phyloP scores from a whole-genome alignment of 768 basidiomycete species.

The Hygrocybe coccinea region DNA sequence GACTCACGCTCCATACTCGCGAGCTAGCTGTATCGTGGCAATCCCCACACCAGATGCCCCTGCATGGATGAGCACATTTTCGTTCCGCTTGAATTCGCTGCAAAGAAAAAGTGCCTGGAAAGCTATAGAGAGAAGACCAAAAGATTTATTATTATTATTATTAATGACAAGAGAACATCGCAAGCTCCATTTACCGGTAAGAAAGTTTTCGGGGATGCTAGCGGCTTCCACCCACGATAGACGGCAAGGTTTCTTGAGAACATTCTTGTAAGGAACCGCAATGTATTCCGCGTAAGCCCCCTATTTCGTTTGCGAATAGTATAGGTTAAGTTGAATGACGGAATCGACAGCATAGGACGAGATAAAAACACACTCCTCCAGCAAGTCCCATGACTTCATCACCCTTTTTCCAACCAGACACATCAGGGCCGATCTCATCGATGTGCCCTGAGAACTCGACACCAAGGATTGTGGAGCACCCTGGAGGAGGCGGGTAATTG shows the following conservation, averaged over 20 bases:
- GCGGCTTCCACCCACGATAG: constrained; percentile 84
- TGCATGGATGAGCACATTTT: constrained; percentile 83
- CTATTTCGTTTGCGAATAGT: constrained; percentile 36
- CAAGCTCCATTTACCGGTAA: constrained; percentile 73
- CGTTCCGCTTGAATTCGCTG: constrained; percentile 62
- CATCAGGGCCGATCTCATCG: constrained; percentile 46
- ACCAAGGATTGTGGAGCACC: constrained; percentile 69
- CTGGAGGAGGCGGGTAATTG: constrained; percentile 73
- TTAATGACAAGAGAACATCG: too few relatives aligned
- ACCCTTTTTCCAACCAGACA: constrained; percentile 51
- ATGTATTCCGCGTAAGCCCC: constrained; percentile 92
- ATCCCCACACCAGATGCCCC: constrained; percentile 89
- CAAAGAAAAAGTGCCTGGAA: constrained; percentile 54
- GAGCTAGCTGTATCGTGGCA: constrained; percentile 83
- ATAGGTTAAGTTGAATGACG: not conserved
- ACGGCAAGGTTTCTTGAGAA: constrained; percentile 68
- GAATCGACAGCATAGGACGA: not conserved
- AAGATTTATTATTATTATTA: not conserved
- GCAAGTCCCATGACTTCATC: constrained; percentile 79
- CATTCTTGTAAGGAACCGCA: constrained; percentile 54
- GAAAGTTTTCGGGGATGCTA: constrained; percentile 80
- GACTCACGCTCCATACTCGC: constrained; percentile 66
- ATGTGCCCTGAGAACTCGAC: constrained; percentile 81
- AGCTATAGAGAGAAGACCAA: constrained; percentile 25
- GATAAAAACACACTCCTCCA: constrained; percentile 52